phyloP scores from a whole-genome alignment of 768 basidiomycete genomes.

The Chalciporus chontae region DNA sequence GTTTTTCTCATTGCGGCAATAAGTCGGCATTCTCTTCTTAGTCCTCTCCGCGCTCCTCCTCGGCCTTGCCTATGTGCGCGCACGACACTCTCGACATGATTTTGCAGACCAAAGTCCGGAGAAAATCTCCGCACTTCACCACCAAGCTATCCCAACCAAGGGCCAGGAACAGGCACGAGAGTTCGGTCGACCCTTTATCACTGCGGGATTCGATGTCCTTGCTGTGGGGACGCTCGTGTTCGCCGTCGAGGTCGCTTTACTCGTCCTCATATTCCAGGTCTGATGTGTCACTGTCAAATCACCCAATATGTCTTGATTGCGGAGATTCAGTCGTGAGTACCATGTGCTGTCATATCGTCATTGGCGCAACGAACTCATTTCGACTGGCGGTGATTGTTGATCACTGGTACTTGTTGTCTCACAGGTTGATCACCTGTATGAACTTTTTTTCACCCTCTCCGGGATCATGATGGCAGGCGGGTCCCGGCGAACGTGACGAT shows the following conservation, averaged over 20 bases:
- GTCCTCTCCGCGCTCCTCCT: conserved; percentile 60
- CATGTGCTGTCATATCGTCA: conserved; percentile 1
- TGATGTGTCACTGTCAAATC: conserved; percentile 17
- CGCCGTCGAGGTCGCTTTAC: conserved; percentile 59
- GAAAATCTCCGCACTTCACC: conserved; percentile 23
- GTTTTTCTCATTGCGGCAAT: not conserved
- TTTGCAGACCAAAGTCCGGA: conserved; percentile 62
- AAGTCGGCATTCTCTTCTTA: conserved; percentile 62
- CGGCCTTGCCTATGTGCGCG: conserved; percentile 54
- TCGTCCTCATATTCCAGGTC: conserved; percentile 53
- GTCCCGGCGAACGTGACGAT: no score
- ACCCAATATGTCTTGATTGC: no score
- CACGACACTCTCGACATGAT: conserved; percentile 67
- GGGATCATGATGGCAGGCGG: not conserved
- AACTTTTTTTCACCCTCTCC: not conserved
- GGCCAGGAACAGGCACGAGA: conserved; percentile 60
- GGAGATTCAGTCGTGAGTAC: conserved; percentile 5
- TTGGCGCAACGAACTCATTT: not conserved
- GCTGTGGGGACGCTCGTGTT: conserved; percentile 59
- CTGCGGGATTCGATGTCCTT: conserved; percentile 71
- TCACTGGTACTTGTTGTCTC: not conserved
- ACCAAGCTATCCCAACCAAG: conserved; percentile 46
- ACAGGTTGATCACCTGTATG: not conserved
- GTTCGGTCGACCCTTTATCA: conserved; percentile 75
- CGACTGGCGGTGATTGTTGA: not conserved